Conservation (phyloP, 805 yeast species). For the Isabelozyma pseudorhagii region DNA sequence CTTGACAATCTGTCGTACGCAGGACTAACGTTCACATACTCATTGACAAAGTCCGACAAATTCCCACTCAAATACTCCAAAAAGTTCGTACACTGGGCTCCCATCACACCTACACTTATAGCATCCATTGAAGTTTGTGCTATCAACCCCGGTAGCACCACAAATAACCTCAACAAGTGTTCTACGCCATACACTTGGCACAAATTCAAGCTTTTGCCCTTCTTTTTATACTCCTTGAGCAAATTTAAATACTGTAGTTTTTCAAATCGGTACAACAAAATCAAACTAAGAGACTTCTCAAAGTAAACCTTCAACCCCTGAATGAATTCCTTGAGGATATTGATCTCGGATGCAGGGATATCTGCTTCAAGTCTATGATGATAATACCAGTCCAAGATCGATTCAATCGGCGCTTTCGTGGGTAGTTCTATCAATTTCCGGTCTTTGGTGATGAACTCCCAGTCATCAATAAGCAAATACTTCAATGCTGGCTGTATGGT, state of each 20-base stretch:
- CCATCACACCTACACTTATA: slow-evolving; percentile 57
- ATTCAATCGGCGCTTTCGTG: slow-evolving; percentile 47
- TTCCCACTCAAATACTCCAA: slow-evolving; percentile 50
- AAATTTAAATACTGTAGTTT: slow-evolving; percentile 66
- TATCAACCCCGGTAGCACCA: slow-evolving; percentile 79
- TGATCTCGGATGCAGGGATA: slow-evolving; percentile 9
- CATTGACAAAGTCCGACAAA: slow-evolving; percentile 27
- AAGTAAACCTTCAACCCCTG: slow-evolving; percentile 71
- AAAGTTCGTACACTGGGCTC: slow-evolving; percentile 52
- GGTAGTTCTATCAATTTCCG: slow-evolving; percentile 70
- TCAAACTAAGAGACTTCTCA: slow-evolving; percentile 65
- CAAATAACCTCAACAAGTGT: slow-evolving; percentile 74
- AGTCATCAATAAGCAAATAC: slow-evolving; percentile 77
- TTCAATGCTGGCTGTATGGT: slow-evolving; percentile 67
- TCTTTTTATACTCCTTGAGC: slow-evolving; percentile 31
- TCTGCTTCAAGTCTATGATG: slow-evolving; percentile 16
- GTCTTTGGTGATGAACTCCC: slow-evolving; percentile 88
- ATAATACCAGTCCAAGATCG: slow-evolving; percentile 53
- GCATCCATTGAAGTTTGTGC: slow-evolving; percentile 78
- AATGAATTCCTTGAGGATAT: slow-evolving; percentile 61
- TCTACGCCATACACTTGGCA: slow-evolving; percentile 70
- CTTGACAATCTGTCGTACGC: slow-evolving; percentile 37
- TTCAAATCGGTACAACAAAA: slow-evolving; percentile 72
- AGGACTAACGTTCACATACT: slow-evolving; percentile 37
- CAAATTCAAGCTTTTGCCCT: slow-evolving; percentile 21